phyloP scores from a whole-genome alignment of 2,329 filamentous ascomycete species.

The Dothideomycetes sp. region DNA sequence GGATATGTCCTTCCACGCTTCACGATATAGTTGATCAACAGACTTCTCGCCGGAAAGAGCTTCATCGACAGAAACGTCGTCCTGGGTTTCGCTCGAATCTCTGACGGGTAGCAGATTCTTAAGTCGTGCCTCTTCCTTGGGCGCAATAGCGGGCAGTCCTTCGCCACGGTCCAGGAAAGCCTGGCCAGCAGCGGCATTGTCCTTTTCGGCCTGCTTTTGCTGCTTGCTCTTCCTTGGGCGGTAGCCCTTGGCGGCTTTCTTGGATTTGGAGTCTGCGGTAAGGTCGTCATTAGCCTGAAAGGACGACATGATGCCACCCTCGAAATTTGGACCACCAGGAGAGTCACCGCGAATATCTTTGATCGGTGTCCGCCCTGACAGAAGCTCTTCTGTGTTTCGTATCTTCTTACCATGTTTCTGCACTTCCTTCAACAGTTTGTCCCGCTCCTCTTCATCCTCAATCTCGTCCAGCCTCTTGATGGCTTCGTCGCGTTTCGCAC shows the following conservation, averaged over 20 bases:
- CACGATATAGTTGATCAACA: slow-evolving; percentile 93
- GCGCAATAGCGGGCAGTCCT: slow-evolving; percentile 52
- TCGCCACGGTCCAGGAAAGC: slow-evolving; percentile 71
- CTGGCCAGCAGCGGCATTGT: slow-evolving; percentile 77
- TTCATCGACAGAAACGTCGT: slow-evolving; percentile 12
- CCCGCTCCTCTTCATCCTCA: slow-evolving; percentile 64
- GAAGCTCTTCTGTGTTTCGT: slow-evolving; percentile 74
- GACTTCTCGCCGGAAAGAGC: slow-evolving; percentile 72
- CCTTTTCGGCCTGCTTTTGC: slow-evolving; percentile 58
- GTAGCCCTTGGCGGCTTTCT: slow-evolving; percentile 11
- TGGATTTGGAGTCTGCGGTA: slow-evolving; percentile 9
- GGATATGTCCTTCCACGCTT: slow-evolving; percentile 92
- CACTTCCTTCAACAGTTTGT: slow-evolving; percentile 72
- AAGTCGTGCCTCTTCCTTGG: slow-evolving; percentile 41
- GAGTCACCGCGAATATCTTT: slow-evolving; percentile 65
- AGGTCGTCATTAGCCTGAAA: slow-evolving; percentile 46
- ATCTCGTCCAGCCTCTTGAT: slow-evolving; percentile 67
- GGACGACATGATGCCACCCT: slow-evolving; percentile 75
- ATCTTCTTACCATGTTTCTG: slow-evolving; percentile 89
- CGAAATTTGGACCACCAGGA: slow-evolving; percentile 65
- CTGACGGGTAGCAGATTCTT: slow-evolving; percentile 18
- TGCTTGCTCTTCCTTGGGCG: slow-evolving; percentile 82
- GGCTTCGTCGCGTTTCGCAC: slow-evolving; percentile 70
- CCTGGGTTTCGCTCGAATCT: slow-evolving; percentile 35
- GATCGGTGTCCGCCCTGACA: slow-evolving; percentile 66